phyloP scores from a whole-genome alignment of 2,329 filamentous ascomycete species.

The Pseudocercospora fuligena region DNA sequence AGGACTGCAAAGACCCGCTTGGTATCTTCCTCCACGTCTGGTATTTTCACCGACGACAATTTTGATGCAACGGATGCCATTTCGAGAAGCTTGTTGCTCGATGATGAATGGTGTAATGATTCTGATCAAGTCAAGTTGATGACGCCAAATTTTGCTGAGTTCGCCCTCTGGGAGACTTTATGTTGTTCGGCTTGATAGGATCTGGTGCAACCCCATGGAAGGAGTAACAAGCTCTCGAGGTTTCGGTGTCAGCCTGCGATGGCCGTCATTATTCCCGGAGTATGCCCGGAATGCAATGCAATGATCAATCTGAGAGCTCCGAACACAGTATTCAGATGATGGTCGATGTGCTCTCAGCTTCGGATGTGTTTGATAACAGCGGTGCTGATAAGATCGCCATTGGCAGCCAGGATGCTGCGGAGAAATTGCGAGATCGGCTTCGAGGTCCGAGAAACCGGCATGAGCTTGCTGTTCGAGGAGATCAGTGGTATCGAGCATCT shows the following conservation, averaged over 20 bases:
- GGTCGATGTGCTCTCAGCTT: too few relatives aligned
- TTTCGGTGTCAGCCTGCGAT: background rate
- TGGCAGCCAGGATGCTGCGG: constrained; percentile 1
- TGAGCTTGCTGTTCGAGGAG: background rate
- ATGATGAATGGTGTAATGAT: background rate
- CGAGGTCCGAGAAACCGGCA: constrained; percentile 1
- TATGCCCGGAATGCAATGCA: background rate
- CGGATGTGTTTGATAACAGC: too few relatives aligned
- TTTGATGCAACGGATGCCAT: background rate
- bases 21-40: constrained; percentile 10
- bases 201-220: background rate
- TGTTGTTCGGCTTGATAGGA: background rate
- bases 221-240: background rate
- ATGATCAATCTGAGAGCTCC: background rate
- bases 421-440: constrained; percentile 8
- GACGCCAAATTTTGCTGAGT: background rate
- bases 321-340: background rate
- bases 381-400: background rate
- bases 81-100: background rate
- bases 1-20: constrained; percentile 7
- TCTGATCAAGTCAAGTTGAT: background rate
- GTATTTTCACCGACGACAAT: background rate
- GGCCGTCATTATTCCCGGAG: background rate
- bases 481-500: constrained; percentile 12
- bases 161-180: background rate